Base-by-base conservation (phyloP, 2,329 filamentous ascomycete genomes). In the Drechslerella stenobrocha region DNA sequence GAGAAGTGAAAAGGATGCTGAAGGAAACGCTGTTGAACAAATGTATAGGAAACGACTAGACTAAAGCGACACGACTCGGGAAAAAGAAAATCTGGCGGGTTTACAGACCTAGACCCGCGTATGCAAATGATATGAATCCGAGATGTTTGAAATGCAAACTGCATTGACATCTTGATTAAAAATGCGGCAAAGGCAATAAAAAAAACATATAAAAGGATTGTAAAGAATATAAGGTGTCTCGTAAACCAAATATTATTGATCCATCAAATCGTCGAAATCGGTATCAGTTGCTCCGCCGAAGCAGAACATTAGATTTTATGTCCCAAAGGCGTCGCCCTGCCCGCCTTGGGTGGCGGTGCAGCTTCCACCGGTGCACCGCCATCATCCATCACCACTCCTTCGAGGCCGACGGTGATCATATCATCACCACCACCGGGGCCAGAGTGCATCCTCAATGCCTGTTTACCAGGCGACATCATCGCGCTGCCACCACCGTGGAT, bases 341-440 rank as follows among this genome's bases (percentile, higher is more conserved):
- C 64, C 2, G 64, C 64, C 46, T 58, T 69, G 48, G 64, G 64
- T 22, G 57, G 35, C 26, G 64, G 64, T 9, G 64, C 64, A 35
- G 64, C 45, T 22, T 69, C 64, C 2, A 69, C 64, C n/a, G 64
- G 64, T 13, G 64, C 64, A 28, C 64, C 64, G 22, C 58, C 58
- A 42, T 69, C 64, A 37, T 69, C 64, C 64, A 69, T 69, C 1
- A 69, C 64, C 6, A 69, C 64, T 8, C 64, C 64, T 32, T 61
- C 64, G 23, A 69, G 57, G 6, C 64, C 64, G 37, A 69, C 64
- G 40, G 64, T 69, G 46, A 69, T 69, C 51, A 63, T 69, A 23
- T 60, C 56, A 24, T 67, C 63, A 20, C 56, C 56, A n/a, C 63
- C 56, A 30, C 64, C 64, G 15, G 64, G 64, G 8, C 64, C 64